These are phyloP conservation scores for Oryza punctata DNA, from an alignment of 176 grass and related monocot genomes.

Conservation along the genomic window DNA sequence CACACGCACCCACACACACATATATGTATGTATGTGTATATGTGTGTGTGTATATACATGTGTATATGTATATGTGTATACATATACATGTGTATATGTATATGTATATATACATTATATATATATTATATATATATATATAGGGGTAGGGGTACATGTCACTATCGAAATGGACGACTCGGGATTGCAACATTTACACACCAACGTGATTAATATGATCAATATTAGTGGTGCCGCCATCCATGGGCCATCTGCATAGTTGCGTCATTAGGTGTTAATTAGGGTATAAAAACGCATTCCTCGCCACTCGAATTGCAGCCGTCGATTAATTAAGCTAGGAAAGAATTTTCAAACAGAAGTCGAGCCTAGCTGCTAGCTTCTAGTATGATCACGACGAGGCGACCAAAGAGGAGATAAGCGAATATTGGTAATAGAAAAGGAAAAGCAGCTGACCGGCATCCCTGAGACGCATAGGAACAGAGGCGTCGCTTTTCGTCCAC, in stretches of 20 bases:
- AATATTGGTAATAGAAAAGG: background rate
- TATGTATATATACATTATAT: too few species aligned
- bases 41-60: too few species aligned
- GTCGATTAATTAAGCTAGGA: background rate
- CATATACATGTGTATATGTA: too few species aligned
- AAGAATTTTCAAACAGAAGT: background rate
- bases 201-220: slow-evolving; percentile 11
- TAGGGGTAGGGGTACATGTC: background rate
- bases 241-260: slow-evolving; percentile 12
- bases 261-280: background rate
- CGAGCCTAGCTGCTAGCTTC: background rate
- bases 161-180: background rate
- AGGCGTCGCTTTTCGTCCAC: slow-evolving; percentile 25
- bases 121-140: background rate
- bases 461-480: slow-evolving; percentile 3
- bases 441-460: background rate
- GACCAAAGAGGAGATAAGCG: background rate
- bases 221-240: background rate
- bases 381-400: background rate
- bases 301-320: background rate
- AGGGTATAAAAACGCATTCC: background rate
- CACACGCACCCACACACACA: too few species aligned
- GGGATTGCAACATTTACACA: background rate
- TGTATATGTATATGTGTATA: too few species aligned
- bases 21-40: too few species aligned